Evolutionary conservation across 768 basidiomycete genomes (phyloP).

Genomic region (Trametes meyenii): DNA sequence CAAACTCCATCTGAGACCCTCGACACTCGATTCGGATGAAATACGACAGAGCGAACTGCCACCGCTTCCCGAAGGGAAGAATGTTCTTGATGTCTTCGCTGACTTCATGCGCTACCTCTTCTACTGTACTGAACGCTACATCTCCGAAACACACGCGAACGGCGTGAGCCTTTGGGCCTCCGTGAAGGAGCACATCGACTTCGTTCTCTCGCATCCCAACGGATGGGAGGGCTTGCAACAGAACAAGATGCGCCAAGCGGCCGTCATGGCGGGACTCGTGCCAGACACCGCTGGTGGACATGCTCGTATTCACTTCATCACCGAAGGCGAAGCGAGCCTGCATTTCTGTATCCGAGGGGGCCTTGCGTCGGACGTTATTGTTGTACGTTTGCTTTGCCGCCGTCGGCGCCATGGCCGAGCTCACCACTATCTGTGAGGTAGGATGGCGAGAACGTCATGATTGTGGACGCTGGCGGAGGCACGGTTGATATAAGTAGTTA

Average conservation of each 20-base stretch:
- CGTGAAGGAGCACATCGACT: conserved; percentile 47
- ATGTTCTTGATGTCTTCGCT: conserved; percentile 46
- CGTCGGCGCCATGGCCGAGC: conserved; percentile 1
- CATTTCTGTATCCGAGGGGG: conserved; percentile 49
- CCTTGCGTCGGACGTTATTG: conserved; percentile 33
- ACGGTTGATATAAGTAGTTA: conserved; percentile 65
- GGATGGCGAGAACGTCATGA: conserved; percentile 49
- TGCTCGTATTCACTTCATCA: conserved; percentile 54
- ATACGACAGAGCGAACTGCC: conserved; percentile 12
- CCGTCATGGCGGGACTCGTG: conserved; percentile 54
- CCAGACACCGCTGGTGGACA: conserved; percentile 43
- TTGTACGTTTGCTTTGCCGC: conserved; percentile 21
- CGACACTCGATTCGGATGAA: conserved; percentile 11
- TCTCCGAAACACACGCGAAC: conserved; percentile 48
- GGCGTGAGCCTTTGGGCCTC: conserved; percentile 50
- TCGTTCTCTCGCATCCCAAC: conserved; percentile 64
- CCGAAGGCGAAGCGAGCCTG: conserved; percentile 60
- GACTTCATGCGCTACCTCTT: conserved; percentile 53
- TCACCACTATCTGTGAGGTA: conserved; percentile 19
- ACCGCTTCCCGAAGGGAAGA: conserved; percentile 20
- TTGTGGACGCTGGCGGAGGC: conserved; percentile 65
- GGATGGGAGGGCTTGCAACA: conserved; percentile 69
- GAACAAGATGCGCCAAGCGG: conserved; percentile 56
- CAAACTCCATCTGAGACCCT: conserved; percentile 25
- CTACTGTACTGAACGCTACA: conserved; percentile 47